Percentiles rank a stretch among this genome's conserved stretches.
Evolutionary conservation across 139 green algal genomes (phyloP).

Genomic region (Astrephomene gubernaculifera): DNA sequence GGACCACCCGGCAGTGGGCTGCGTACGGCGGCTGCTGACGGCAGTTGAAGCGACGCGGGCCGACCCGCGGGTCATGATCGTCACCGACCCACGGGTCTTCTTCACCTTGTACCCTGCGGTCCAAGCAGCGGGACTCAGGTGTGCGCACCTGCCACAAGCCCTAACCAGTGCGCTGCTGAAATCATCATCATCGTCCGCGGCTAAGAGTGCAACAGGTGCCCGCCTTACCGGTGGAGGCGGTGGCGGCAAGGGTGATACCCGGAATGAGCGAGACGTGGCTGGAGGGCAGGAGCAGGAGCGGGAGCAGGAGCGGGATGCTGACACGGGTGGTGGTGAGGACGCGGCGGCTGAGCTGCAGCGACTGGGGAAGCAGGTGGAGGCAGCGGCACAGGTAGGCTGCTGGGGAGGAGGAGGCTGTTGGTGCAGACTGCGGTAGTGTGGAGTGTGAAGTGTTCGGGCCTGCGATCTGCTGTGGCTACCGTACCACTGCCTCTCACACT

Average conservation of each 20-base stretch:
- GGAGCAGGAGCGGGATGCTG: too few relatives aligned
- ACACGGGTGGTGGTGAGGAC: not conserved
- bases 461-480: too few relatives aligned
- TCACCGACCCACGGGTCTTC: constrained; percentile 36
- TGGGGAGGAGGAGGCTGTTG: not conserved
- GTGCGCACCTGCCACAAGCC: constrained; percentile 5
- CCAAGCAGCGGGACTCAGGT: not conserved
- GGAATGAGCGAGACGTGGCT: not conserved
- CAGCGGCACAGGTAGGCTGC: not conserved
- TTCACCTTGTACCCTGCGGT: constrained; percentile 32
- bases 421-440: too few relatives aligned
- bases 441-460: too few relatives aligned
- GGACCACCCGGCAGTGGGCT: not conserved
- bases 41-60: not conserved
- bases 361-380: not conserved
- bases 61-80: not conserved
- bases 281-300: not conserved
- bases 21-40: constrained; percentile 3
- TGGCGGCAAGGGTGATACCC: not conserved
- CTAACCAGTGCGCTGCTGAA: not conserved
- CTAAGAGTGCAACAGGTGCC: too few relatives aligned
- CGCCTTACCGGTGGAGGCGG: not conserved
- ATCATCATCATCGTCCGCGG: too few relatives aligned
- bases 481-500: not conserved
- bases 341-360: not conserved